phyloP scores from a whole-genome alignment of 2,329 filamentous ascomycete genomes.

The Coniella lustricola region DNA sequence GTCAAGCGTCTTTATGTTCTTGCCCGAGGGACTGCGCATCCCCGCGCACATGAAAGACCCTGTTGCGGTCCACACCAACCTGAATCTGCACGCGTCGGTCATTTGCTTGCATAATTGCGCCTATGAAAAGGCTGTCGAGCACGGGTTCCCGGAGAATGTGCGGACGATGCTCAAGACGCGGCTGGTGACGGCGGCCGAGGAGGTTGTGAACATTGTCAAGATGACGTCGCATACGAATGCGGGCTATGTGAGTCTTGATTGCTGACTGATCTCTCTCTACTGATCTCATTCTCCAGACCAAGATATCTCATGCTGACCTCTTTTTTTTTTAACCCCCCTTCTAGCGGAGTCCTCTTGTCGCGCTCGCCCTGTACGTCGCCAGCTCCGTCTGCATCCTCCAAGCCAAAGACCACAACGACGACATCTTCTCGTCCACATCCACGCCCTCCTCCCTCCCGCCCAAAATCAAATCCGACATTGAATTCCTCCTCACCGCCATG shows the following conservation, averaged over 20 bases:
- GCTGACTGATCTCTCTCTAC: conserved; percentile 6
- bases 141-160: conserved; percentile 57
- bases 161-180: conserved; percentile 65
- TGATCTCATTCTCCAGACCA: not conserved
- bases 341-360: conserved; percentile 70
- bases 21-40: conserved; percentile 68
- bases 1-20: conserved; percentile 67
- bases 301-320: not conserved
- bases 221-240: conserved; percentile 66
- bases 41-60: conserved; percentile 62
- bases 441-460: conserved; percentile 34
- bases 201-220: conserved; percentile 78
- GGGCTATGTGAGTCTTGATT: conserved; percentile 55
- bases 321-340: not conserved
- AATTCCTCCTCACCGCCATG: conserved; percentile 74
- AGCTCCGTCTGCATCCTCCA: conserved; percentile 78
- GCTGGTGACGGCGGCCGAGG: conserved; percentile 72
- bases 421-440: too few relatives aligned
- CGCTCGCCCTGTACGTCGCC: conserved; percentile 79
- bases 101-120: conserved; percentile 89
- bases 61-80: conserved; percentile 73
- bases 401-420: conserved; percentile 45
- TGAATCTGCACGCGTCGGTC: conserved; percentile 79
- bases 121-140: conserved; percentile 71
- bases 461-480: conserved; percentile 44